Evolutionary conservation across 331 rosid genomes (phyloP).

Genomic region (Acacia pycnantha): DNA sequence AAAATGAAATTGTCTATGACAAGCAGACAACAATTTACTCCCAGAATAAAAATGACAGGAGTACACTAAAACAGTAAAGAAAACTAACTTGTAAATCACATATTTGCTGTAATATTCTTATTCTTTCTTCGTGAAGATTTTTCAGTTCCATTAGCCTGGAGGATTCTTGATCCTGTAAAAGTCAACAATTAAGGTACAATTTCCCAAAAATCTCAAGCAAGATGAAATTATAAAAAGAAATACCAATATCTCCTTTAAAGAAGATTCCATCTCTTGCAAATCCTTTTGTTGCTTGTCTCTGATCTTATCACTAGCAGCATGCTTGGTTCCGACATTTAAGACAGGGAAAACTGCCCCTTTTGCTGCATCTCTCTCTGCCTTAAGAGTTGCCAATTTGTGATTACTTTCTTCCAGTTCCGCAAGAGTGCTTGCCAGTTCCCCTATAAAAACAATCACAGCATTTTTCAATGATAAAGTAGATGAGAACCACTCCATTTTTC

Average conservation of each 20-base stretch:
- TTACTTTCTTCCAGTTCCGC: slow-evolving; percentile 74
- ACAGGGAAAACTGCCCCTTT: slow-evolving; percentile 78
- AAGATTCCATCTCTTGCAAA: slow-evolving; percentile 81
- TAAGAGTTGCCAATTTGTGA: slow-evolving; percentile 63
- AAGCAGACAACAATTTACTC: not conserved
- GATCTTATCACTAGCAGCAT: slow-evolving; percentile 54
- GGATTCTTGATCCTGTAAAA: slow-evolving; percentile 71
- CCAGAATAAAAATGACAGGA: slow-evolving; percentile 1
- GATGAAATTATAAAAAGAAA: not conserved
- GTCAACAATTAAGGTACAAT: slow-evolving; percentile 19
- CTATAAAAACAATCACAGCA: slow-evolving; percentile 48
- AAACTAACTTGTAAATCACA: slow-evolving; percentile 76
- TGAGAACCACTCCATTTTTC: not conserved
- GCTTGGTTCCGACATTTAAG: slow-evolving; percentile 63
- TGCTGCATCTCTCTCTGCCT: slow-evolving; percentile 72
- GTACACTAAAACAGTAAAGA: not conserved
- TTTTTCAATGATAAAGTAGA: slow-evolving; percentile 18
- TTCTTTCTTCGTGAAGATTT: slow-evolving; percentile 77
- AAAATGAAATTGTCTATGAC: not conserved
- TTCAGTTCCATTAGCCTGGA: slow-evolving; percentile 60
- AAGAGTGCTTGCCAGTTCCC: slow-evolving; percentile 64
- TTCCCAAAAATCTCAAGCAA: slow-evolving; percentile 10
- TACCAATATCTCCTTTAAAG: slow-evolving; percentile 81
- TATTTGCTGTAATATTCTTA: slow-evolving; percentile 66
- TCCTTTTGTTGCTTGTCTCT: slow-evolving; percentile 85